A percentile compares a stretch with the other conserved stretches of the same genome.
These are phyloP conservation scores for Candida tammaniensis DNA, from an alignment of 805 yeast species.

Conservation along the genomic window DNA sequence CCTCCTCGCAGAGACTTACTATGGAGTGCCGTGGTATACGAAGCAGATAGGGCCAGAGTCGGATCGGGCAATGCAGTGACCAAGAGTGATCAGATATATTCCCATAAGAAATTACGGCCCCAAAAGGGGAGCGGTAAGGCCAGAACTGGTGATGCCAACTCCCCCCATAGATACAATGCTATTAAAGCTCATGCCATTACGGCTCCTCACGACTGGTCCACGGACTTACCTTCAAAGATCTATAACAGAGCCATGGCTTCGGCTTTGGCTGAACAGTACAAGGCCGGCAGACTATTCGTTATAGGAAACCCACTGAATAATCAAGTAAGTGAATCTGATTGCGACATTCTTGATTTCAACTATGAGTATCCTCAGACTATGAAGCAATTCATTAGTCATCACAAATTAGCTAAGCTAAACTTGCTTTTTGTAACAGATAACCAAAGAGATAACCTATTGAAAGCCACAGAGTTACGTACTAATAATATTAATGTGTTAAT, in stretches of 20 bases:
- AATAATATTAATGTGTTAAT: conserved; percentile 61
- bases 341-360: conserved; percentile 31
- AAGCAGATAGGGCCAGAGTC: conserved; percentile 84
- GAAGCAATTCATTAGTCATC: conserved; percentile 47
- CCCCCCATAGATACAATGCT: conserved; percentile 89
- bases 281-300: conserved; percentile 67
- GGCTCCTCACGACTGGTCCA: conserved; percentile 87
- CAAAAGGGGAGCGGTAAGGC: conserved; percentile 97
- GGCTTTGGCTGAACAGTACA: conserved; percentile 80
- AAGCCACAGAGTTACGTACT: conserved; percentile 53
- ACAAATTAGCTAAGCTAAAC: conserved; percentile 49
- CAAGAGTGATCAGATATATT: conserved; percentile 81
- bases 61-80: conserved; percentile 87
- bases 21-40: conserved; percentile 93
- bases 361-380: conserved; percentile 44
- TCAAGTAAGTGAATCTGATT: conserved; percentile 18
- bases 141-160: conserved; percentile 92
- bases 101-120: conserved; percentile 75
- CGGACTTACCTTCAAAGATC: conserved; percentile 69
- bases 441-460: conserved; percentile 57
- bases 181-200: conserved; percentile 84
- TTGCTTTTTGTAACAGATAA: conserved; percentile 68
- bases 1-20: conserved; percentile 88
- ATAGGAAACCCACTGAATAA: conserved; percentile 48
- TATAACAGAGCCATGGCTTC: conserved; percentile 75